These are phyloP conservation scores for Ostreobium quekettii DNA, from an alignment of 139 green algal genomes.

Conservation along the genomic window DNA sequence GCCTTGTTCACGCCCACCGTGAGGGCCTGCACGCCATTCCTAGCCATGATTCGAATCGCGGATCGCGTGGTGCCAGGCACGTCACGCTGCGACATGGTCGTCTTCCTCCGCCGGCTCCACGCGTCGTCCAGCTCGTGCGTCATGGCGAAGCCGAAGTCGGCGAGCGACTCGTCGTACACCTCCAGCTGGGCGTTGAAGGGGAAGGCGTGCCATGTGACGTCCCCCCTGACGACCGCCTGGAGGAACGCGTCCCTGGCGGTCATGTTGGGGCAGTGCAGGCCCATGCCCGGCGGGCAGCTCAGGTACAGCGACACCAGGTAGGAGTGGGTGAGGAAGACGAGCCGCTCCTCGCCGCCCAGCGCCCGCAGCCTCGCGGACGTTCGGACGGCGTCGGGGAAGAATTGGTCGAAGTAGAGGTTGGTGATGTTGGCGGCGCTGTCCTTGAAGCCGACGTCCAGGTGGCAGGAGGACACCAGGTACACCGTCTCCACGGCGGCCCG, in stretches of 20 bases:
- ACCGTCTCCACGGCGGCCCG: too few species aligned
- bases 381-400: too few species aligned
- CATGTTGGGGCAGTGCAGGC: conserved; percentile 37
- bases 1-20: conserved; percentile 26
- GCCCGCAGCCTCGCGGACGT: too few species aligned
- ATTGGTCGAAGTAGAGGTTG: too few species aligned
- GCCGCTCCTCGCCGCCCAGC: conserved; percentile 26
- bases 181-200: conserved; percentile 54
- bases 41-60: conserved; percentile 33
- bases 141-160: conserved; percentile 33
- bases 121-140: conserved; percentile 41
- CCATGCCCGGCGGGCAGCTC: conserved; percentile 43
- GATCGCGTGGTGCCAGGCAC: conserved; percentile 49
- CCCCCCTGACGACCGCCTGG: conserved; percentile 29
- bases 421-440: too few species aligned
- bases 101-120: conserved; percentile 36
- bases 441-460: too few species aligned
- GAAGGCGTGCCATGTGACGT: conserved; percentile 49
- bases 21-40: conserved; percentile 19
- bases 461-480: too few species aligned
- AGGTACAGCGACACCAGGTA: conserved; percentile 50
- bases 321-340: conserved; percentile 36
- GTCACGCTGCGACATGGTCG: conserved; percentile 41
- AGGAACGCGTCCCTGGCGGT: conserved; percentile 19
- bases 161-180: conserved; percentile 33